phyloP scores from a whole-genome alignment of 495 filamentous ascomycete species.

The Trypethelium eluteriae region DNA sequence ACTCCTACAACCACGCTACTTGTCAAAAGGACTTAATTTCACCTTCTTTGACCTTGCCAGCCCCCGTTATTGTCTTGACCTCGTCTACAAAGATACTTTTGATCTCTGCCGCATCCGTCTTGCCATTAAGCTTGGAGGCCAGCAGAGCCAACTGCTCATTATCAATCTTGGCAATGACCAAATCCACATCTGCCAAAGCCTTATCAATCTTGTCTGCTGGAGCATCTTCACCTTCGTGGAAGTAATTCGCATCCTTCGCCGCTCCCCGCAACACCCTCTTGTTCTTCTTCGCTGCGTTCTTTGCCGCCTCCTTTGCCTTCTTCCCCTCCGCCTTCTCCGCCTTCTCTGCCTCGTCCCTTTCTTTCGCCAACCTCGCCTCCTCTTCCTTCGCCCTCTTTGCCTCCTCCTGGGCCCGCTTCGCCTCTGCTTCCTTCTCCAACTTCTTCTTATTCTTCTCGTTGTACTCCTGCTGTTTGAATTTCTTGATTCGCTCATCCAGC shows the following conservation, averaged over 20 bases:
- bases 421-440: conserved; percentile 82
- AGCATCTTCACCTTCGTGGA: conserved; percentile 58
- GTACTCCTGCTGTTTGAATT: conserved; percentile 82
- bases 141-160: conserved; percentile 77
- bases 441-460: conserved; percentile 91
- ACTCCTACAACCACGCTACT: neutral
- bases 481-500: conserved; percentile 90
- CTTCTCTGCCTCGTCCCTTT: conserved; percentile 80
- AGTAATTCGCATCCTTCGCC: conserved; percentile 96
- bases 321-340: conserved; percentile 72
- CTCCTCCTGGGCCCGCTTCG: conserved; percentile 74
- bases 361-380: conserved; percentile 65
- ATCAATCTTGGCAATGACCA: conserved; percentile 82
- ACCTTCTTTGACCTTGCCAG: conserved; percentile 75
- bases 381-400: conserved; percentile 68
- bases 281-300: conserved; percentile 99
- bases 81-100: conserved; percentile 58
- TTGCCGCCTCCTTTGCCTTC: conserved; percentile 95
- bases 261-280: conserved; percentile 85
- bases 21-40: conserved; percentile 43
- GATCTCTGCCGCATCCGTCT: conserved; percentile 51
- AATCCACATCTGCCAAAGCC: conserved; percentile 78
- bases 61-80: conserved; percentile 62
- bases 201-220: conserved; percentile 66
- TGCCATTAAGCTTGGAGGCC: conserved; percentile 63